Conservation (phyloP, 108 stramenopile genomes). For the Chaetoceros muelleri region DNA sequence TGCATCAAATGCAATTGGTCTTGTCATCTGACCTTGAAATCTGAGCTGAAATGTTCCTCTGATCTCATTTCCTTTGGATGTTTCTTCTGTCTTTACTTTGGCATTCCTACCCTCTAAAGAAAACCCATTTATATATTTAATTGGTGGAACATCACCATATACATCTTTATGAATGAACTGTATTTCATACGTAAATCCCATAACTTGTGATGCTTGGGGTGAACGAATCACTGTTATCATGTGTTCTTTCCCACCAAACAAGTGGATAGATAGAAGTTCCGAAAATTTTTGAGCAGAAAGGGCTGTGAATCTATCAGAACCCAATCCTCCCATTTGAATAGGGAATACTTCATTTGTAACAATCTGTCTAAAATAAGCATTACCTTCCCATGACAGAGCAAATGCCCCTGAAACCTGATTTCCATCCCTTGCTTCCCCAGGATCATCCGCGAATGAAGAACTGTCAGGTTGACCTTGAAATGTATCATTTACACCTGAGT, state of each 20-base stretch:
- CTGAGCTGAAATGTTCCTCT: slow-evolving; percentile 66
- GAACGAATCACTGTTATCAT: slow-evolving; percentile 38
- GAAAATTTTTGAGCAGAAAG: slow-evolving; percentile 37
- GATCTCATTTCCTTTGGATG: slow-evolving; percentile 35
- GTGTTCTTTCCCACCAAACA: slow-evolving; percentile 19
- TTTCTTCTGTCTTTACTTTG: slow-evolving; percentile 15
- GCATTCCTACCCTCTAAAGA: slow-evolving; percentile 19
- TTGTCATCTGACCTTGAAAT: slow-evolving; percentile 64
- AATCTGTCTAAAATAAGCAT: slow-evolving; percentile 16
- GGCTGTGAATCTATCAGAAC: slow-evolving; percentile 30
- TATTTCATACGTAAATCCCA: slow-evolving; percentile 53
- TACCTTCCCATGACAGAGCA: slow-evolving; percentile 34
- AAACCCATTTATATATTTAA: slow-evolving; percentile 14
- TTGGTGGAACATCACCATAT: slow-evolving; percentile 38
- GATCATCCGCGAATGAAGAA: slow-evolving; percentile 24
- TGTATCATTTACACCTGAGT: slow-evolving; percentile 22
- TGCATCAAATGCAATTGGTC: slow-evolving; percentile 52
- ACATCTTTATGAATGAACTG: slow-evolving; percentile 41
- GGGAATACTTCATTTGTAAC: slow-evolving; percentile 20
- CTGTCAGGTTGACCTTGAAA: slow-evolving; percentile 25
- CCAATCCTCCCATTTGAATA: slow-evolving; percentile 28
- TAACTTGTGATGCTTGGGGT: slow-evolving; percentile 31
- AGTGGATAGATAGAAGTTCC: slow-evolving; percentile 29
- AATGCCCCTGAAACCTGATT: slow-evolving; percentile 71
- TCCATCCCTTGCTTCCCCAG: slow-evolving; percentile 42